Evolutionary conservation across 1,139 yeast species (phyloP), one percentile per base, ranked within the genome.

Genomic region (Kurtzmaniella natalensis): DNA sequence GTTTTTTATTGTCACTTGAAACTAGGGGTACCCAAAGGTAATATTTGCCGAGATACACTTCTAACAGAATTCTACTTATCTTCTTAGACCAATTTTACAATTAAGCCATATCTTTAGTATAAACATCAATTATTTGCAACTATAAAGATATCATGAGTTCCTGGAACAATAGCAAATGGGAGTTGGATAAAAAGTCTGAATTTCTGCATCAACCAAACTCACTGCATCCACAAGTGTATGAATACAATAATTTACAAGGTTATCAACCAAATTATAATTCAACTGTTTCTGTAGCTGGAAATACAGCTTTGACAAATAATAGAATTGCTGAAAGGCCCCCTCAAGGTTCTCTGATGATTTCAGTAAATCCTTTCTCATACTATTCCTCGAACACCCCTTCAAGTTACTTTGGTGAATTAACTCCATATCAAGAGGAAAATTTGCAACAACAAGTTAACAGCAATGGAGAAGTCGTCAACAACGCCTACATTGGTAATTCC

Each of bases 161-260:
- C 18, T 38, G 45, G 42, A 37, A 38, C 21, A 30, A 32, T 27
- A 17, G 24, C 28, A 37, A 23, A 34, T 32, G 33, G 22, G 44
- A 37, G 13, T 26, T 30, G 11, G 27, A 21, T 24, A 37, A 35
- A 26, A 21, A 24, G 13, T 11, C 33, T 7, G n/a, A 13, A n/a
- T 25, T 19, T 15, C 19, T 26, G 19, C 37, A 31, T 20, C 40
- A 28, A 19, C 40, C 36, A 20, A 33, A 15, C 11, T 37, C 33
- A 29, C 40, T 31, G 18, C 39, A 16, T 13, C 35, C 30, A 15
- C 39, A 30, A 16, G 21, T 13, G 7, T 30, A 9, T 14, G 33
- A 29, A 30, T 11, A 8, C 13, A 18, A 14, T 10, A 8, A 6
- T 9, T 23, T 23, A 8, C 25, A 25, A 21, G 18, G 14, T 11